Base-by-base conservation (phyloP, 2,329 filamentous ascomycete genomes). In the Ascochyta fabae region DNA sequence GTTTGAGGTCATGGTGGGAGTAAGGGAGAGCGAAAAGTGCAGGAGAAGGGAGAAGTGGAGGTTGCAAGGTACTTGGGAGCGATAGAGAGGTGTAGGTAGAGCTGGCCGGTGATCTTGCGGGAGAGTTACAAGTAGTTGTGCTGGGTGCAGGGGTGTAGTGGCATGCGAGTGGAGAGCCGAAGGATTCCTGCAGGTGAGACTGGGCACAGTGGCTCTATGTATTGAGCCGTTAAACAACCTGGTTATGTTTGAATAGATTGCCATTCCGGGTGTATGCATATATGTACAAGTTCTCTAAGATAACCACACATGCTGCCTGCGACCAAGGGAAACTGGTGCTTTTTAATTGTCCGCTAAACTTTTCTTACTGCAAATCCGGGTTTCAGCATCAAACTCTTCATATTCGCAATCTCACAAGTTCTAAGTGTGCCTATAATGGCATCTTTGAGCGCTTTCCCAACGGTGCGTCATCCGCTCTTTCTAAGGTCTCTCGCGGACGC, bases 121-220 rank as follows among this genome's bases (percentile, higher is more conserved):
- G 24, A 15, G 16, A 24, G 16, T 3, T 12, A 10, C 19, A 39
- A 12, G n/a, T 26, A 6, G 26, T 26, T 26, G 26, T 26, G 26
- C 8, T 26, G 26, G 26, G 26, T 34, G 36, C 22, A 15, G 4
- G 36, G 31, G 13, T n/a, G n/a, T 8, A n/a, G 23, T 43, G n/a
- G 39, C 26, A 33, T 26, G 46, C 6, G 24, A 7, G 48, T 26
- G 48, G 48, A 43, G 48, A 44, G 48, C 48, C 48, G 48, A 34
- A 36, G 31, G 22, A 3, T 39, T 47, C 9, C 29, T 43, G 48
- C 40, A 38, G 24, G 40, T 44, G 19, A 38, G 40, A 31, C 24
- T 38, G 12, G 40, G 16, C 33, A n/a, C 38, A 36, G 22, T 22
- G 29, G 13, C 12, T 13, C 6, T 2, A 31, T 4, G 4, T 4